Evolutionary conservation across 495 filamentous ascomycete genomes (phyloP), one percentile per base, ranked within the genome.

Genomic region (Terfezia boudieri): DNA sequence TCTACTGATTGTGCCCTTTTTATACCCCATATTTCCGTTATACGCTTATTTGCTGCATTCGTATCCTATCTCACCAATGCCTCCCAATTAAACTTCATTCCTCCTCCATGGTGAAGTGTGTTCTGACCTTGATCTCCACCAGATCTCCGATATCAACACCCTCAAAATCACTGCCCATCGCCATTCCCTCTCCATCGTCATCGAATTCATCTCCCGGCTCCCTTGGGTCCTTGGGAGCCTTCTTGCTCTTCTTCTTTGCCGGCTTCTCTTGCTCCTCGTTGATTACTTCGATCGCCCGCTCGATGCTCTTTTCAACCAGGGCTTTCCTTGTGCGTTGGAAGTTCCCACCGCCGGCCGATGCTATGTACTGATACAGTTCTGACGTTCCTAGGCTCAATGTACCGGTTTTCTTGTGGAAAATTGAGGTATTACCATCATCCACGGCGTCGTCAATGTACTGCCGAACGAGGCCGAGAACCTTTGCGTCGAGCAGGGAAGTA

Each of bases 231-330:
- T 32, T 32, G 2, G 26, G 7, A 1, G 26, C 26, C 4, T 32
- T 32, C 26, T 32, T 32, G 2, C 26, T 2, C 26, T 32, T 32
- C 26, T 32, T 32, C 26, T 72, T 74, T 20, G 67, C 70, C 7
- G 26, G 26, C 17, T 14, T 46, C 5, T 62, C 61, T 36, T 66
- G 57, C 61, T 92, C 84, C 57, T 78, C 74, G 51, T 76, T 77
- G 10, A 93, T 64, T 12, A 89, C 77, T 22, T 77, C 77, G 35
- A 98, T 71, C 2, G 92, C 84, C 20, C 86, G 73, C 62, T 94
- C 86, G 58, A 96, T 83, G 50, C 84, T 83, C 60, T 86, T 81
- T 64, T 94, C 83, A 12, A 98, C 68, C 12, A 80, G 70, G 20
- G 36, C 49, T 36, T 65, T 65, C 53, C 61, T 64, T 37, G 61